Base-by-base conservation (phyloP, 768 basidiomycete species). In the Coprinellus micaceus region DNA sequence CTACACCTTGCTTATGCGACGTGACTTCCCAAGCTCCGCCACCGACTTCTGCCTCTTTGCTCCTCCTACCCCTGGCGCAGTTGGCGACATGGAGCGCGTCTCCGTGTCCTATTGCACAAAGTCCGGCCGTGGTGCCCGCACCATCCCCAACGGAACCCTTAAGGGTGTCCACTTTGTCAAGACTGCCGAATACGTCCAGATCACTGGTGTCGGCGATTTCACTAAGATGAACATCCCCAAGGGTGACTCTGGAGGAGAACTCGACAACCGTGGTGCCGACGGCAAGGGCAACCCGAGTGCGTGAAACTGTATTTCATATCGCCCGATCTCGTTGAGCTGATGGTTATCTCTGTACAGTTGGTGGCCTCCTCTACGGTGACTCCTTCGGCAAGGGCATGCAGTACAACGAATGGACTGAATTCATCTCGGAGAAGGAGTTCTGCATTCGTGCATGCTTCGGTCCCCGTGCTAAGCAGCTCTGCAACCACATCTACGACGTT, bases 381-480 rank as follows among this genome's bases (percentile, higher is more conserved):
- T 74, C 73, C 5, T 88, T 85, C 64, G 78, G 83, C n/a, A 58
- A 60, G 9, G 65, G 57, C 21, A 65, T 66, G 39, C 74, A 92
- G 67, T 80, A 88, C 67, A 86, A 89, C 62, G 87, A 92, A 67
- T 94, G 93, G 92, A 91, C 88, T 45, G 82, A 78, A 69, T 88
- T 86, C 63, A 74, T 90, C 54, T 77, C 81, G 4, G 74, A 73
- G 59, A 65, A 74, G 45, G 69, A 80, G 60, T 91, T 89, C 71
- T 91, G 88, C 72, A 81, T 89, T 73, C 82, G 88, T 44, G 86
- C 81, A 15, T 89, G 86, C 69, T 82, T 81, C 54, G 74, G 72
- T 0, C 70, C 73, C 5, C 70, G 68, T 22, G 81, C 85, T 1
- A 78, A 82, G 1, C 67, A 64, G 2, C 71, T 76, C 61, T 90